These are phyloP conservation scores for Myrica gale DNA, from an alignment of 306 rosid genomes.

Conservation along the genomic window DNA sequence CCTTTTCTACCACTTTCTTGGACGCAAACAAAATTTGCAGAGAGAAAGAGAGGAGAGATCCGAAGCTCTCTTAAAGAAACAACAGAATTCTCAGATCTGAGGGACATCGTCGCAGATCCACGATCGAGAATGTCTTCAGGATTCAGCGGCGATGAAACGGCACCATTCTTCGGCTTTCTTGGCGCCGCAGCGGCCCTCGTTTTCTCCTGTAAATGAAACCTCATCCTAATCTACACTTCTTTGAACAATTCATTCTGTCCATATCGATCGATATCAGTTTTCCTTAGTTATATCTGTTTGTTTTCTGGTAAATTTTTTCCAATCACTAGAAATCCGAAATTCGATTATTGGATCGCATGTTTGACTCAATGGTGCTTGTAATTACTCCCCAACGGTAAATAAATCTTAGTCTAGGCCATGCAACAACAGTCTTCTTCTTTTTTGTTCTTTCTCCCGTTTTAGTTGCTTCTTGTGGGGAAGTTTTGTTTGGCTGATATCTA, in stretches of 20 bases:
- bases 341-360: background rate
- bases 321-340: background rate
- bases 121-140: conserved; percentile 43
- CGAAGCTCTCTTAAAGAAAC: conserved; percentile 14
- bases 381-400: background rate
- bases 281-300: background rate
- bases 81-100: conserved; percentile 34
- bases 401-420: background rate
- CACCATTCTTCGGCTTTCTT: conserved; percentile 86
- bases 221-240: background rate
- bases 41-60: conserved; percentile 6
- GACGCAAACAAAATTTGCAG: conserved; percentile 11
- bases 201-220: conserved; percentile 60
- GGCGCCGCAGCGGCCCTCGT: conserved; percentile 92
- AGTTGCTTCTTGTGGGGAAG: background rate
- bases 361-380: background rate
- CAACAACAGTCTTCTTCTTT: background rate
- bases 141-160: conserved; percentile 90
- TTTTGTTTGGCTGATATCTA: background rate
- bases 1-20: conserved; percentile 1
- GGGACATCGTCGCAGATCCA: conserved; percentile 37
- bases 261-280: conserved; percentile 27
- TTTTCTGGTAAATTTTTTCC: background rate
- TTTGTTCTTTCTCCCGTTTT: background rate
- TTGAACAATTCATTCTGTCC: background rate